Evolutionary conservation across 2,329 filamentous ascomycete genomes (phyloP).

Genomic region (Helotiales sp.): DNA sequence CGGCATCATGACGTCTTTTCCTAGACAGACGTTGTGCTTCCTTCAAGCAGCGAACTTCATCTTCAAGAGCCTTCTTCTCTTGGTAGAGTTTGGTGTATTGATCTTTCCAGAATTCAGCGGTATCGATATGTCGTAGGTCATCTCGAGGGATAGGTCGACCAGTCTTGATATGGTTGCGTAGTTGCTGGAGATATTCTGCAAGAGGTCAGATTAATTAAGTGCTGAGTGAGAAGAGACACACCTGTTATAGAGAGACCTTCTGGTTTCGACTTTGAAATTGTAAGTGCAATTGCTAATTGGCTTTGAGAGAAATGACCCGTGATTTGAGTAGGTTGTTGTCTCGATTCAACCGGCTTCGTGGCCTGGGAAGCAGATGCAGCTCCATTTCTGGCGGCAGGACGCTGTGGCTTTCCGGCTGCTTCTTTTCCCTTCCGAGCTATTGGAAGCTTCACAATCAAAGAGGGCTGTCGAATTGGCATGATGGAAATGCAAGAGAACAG

Average conservation of each 20-base stretch:
- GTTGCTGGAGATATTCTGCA: slow-evolving; percentile 28
- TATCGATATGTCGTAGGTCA: slow-evolving; percentile 28
- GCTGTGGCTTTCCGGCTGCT: background rate
- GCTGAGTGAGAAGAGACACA: slow-evolving; percentile 3
- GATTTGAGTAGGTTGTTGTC: slow-evolving; percentile 2
- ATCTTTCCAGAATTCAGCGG: slow-evolving; percentile 31
- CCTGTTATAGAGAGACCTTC: slow-evolving; percentile 21
- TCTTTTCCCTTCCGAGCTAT: background rate
- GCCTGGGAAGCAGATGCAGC: background rate
- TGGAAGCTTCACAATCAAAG: slow-evolving; percentile 4
- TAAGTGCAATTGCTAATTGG: slow-evolving; percentile 28
- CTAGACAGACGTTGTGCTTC: slow-evolving; percentile 12
- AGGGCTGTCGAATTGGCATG: background rate
- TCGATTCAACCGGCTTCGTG: background rate
- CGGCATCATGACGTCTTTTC: background rate
- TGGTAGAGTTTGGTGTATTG: slow-evolving; percentile 23
- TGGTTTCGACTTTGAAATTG: slow-evolving; percentile 26
- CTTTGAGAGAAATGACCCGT: slow-evolving; percentile 20
- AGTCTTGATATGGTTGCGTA: slow-evolving; percentile 21
- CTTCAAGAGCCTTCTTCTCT: slow-evolving; percentile 27
- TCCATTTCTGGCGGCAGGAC: background rate
- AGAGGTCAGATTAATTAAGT: slow-evolving; percentile 4
- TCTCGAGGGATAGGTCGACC: slow-evolving; percentile 2
- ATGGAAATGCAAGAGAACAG: background rate
- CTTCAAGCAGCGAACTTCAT: slow-evolving; percentile 21